Evolutionary conservation across 345 rosid species (phyloP).

Genomic region (Eucalyptus sp.): DNA sequence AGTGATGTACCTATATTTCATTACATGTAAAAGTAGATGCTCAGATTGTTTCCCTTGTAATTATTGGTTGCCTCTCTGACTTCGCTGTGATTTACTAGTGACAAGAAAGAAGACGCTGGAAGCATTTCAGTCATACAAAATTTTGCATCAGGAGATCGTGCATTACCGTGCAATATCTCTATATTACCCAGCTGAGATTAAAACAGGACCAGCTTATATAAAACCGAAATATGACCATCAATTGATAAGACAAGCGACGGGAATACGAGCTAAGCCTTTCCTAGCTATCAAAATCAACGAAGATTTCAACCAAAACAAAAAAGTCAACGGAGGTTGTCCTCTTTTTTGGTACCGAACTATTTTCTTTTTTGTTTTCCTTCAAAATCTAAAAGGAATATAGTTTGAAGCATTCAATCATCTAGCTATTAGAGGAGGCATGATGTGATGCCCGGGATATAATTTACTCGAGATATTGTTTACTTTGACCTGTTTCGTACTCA

Average conservation of each 20-base stretch:
- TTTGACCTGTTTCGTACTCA: too few species aligned
- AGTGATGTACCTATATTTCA: not conserved
- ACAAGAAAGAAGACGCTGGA: not conserved
- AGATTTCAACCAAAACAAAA: too few species aligned
- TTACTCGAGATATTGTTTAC: too few species aligned
- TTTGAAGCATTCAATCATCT: not conserved
- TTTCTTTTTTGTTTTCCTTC: not conserved
- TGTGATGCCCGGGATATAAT: not conserved
- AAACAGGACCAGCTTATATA: not conserved
- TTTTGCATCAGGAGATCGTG: not conserved
- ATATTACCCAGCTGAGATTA: not conserved
- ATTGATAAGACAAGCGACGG: not conserved
- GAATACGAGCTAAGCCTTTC: not conserved
- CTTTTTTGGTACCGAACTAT: not conserved
- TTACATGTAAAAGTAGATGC: not conserved
- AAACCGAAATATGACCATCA: not conserved
- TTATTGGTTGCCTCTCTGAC: not conserved
- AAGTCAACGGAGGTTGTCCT: not conserved
- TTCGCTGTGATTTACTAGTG: not conserved
- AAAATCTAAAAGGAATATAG: not conserved
- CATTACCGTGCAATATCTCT: not conserved
- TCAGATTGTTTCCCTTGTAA: not conserved
- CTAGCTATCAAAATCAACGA: not conserved
- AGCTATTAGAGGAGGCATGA: not conserved
- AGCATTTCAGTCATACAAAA: not conserved